Percentiles rank a stretch among this genome's conserved stretches.
phyloP scores from a whole-genome alignment of 306 rosid genomes.

The Phaseolus lunatus region DNA sequence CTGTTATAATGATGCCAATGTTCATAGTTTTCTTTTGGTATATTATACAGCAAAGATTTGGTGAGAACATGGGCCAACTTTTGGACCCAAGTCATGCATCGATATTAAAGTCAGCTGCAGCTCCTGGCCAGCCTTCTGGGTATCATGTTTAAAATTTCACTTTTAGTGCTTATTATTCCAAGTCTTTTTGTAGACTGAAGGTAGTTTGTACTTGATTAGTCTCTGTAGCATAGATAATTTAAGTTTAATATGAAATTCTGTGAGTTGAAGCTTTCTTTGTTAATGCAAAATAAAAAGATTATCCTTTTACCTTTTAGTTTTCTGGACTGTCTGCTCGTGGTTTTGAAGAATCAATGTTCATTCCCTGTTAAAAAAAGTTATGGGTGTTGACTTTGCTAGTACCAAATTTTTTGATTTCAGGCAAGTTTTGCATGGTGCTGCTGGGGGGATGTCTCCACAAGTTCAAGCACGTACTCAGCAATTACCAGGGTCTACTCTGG shows the following conservation, averaged over 20 bases:
- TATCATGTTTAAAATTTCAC: slow-evolving; percentile 40
- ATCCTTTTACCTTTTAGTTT: slow-evolving; percentile 10
- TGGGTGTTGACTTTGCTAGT: slow-evolving; percentile 45
- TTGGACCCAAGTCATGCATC: slow-evolving; percentile 89
- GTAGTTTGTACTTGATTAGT: slow-evolving; percentile 10
- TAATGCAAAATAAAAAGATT: not conserved
- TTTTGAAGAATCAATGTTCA: slow-evolving; percentile 30
- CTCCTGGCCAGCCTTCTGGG: slow-evolving; percentile 96
- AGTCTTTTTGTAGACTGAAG: slow-evolving; percentile 31
- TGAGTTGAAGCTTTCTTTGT: slow-evolving; percentile 9
- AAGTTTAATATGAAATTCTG: slow-evolving; percentile 27
- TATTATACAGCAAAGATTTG: slow-evolving; percentile 80
- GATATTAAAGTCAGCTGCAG: slow-evolving; percentile 85
- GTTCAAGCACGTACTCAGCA: slow-evolving; percentile 93
- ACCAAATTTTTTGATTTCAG: slow-evolving; percentile 57
- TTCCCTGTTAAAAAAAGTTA: slow-evolving; percentile 5
- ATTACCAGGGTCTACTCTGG: slow-evolving; percentile 84
- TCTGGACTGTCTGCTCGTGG: slow-evolving; percentile 6
- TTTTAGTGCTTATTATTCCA: slow-evolving; percentile 8
- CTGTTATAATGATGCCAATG: slow-evolving; percentile 27
- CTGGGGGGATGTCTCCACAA: slow-evolving; percentile 94
- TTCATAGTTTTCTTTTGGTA: slow-evolving; percentile 44
- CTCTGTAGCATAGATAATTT: slow-evolving; percentile 17
- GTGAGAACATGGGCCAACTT: slow-evolving; percentile 91
- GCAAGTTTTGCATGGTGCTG: slow-evolving; percentile 88